Base-by-base conservation (phyloP, 2,329 filamentous ascomycete genomes). In the Curvularia lunata region DNA sequence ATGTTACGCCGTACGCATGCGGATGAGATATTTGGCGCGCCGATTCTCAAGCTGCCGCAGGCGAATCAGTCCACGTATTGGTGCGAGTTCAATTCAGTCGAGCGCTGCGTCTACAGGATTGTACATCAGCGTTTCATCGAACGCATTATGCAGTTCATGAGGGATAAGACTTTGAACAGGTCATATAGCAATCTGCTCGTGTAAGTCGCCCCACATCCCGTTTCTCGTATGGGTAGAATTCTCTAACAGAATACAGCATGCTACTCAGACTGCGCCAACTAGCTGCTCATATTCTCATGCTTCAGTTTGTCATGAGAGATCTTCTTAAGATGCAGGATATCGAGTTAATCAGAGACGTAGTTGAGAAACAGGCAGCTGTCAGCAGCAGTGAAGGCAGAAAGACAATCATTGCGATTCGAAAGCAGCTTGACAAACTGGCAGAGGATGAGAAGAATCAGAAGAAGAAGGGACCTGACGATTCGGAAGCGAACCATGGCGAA, bases 1-100 rank as follows among this genome's bases (percentile, higher is more conserved):
- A 84, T 87, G 81, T 78, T 85, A 16, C 78, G 85, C 5, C 78
- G 84, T 5, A 86, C 84, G 0, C 84, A 87, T 68, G 71, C 73
- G 1, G 83, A 85, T 38, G 54, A 62, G 9, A 75, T 88, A 16
- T 84, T 88, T 58, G 78, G 80, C 1, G 74, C 79, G 0, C 82
- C 84, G 0, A 81, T 88, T 1, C 68, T 88, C 16, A 82, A 80
- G 8, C 75, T 88, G 0, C 86, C 85, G 0, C 70, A 73, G 13
- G 80, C 85, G 0, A 73, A 73, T 7, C 77, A 83, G 50, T 68
- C 66, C 1, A 79, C 79, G 0, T 63, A 79, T 4, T 71, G 67
- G 59, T 73, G 85, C 0, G 64, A 82, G 0, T 85, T 87, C 69
- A 85, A 83, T 13, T 58, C 75, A 0, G 76, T 84, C 1, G 85